Evolutionary conservation across 805 yeast genomes (phyloP).

Genomic region (Metschnikowia proteae): DNA sequence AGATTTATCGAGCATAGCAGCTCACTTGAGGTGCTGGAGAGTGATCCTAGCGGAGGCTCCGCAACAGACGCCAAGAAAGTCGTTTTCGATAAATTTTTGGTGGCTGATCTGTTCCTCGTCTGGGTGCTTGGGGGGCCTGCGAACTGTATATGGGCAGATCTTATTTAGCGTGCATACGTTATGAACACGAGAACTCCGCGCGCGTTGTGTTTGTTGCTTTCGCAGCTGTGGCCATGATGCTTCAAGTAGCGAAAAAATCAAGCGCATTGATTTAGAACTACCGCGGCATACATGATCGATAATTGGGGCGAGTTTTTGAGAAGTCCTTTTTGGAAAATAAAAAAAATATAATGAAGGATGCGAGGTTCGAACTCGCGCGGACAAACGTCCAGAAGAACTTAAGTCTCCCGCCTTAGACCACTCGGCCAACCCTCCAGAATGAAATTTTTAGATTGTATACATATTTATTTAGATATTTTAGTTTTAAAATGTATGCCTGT

Average conservation of each 20-base stretch:
- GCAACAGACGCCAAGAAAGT: too few relatives aligned
- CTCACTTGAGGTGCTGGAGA: too few relatives aligned
- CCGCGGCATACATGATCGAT: too few relatives aligned
- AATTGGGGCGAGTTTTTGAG: too few relatives aligned
- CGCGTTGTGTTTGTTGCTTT: neutral
- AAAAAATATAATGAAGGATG: constrained; percentile 42
- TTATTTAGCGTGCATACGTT: neutral
- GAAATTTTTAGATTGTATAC: constrained; percentile 34
- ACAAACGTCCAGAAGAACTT: constrained; percentile 46
- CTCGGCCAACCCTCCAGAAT: constrained; percentile 55
- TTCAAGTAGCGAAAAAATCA: too few relatives aligned
- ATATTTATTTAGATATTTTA: neutral
- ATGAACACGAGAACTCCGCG: neutral
- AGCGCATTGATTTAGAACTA: too few relatives aligned
- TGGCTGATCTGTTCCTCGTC: neutral
- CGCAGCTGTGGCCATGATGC: neutral
- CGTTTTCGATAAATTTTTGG: too few relatives aligned
- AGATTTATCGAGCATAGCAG: too few relatives aligned
- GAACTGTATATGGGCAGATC: neutral
- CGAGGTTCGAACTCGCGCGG: constrained; percentile 56
- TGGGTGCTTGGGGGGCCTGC: neutral
- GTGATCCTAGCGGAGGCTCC: too few relatives aligned
- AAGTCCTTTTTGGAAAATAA: neutral
- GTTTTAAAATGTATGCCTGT: too few relatives aligned
- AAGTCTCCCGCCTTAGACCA: constrained; percentile 52